A percentile compares a stretch with the other conserved stretches of the same genome.
Conservation (phyloP, 805 yeast species). For the Starmera quercuum region DNA sequence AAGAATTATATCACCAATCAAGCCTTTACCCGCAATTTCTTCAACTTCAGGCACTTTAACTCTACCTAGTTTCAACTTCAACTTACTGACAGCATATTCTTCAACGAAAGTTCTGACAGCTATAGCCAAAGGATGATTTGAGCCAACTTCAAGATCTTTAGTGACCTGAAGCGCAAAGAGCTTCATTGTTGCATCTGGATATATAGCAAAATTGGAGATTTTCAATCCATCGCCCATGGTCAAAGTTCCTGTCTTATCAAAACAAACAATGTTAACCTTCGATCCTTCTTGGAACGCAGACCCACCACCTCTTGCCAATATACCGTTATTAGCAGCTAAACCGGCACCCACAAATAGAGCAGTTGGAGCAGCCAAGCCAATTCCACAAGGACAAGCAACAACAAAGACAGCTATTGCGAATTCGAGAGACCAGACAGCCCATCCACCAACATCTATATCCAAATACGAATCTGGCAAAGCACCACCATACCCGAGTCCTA, state of each 20-base stretch:
- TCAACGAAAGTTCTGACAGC: constrained; percentile 42
- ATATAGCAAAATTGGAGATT: constrained; percentile 42
- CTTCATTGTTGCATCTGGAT: constrained; percentile 8
- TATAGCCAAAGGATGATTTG: constrained; percentile 62
- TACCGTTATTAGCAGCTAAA: constrained; percentile 68
- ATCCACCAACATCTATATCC: constrained; percentile 63
- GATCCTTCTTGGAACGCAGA: constrained; percentile 77
- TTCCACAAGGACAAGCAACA: constrained; percentile 81
- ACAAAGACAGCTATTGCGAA: constrained; percentile 77
- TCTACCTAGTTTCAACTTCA: constrained; percentile 14
- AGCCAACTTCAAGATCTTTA: constrained; percentile 51
- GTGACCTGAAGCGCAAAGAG: constrained; percentile 34
- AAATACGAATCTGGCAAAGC: constrained; percentile 45
- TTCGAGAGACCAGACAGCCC: constrained; percentile 72
- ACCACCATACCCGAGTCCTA: constrained; percentile 46
- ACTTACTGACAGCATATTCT: constrained; percentile 5
- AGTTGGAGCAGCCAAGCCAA: constrained; percentile 81
- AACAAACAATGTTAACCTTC: constrained; percentile 52
- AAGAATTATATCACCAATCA: constrained; percentile 34
- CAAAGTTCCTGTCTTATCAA: constrained; percentile 75
- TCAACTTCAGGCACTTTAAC: constrained; percentile 39
- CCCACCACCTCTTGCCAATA: constrained; percentile 75
- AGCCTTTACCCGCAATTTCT: constrained; percentile 55
- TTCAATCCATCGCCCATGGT: constrained; percentile 54
- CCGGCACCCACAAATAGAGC: constrained; percentile 78